Evolutionary conservation across 2,329 filamentous ascomycete genomes (phyloP), one percentile per base, ranked within the genome.

Genomic region (Saccharata proteae): DNA sequence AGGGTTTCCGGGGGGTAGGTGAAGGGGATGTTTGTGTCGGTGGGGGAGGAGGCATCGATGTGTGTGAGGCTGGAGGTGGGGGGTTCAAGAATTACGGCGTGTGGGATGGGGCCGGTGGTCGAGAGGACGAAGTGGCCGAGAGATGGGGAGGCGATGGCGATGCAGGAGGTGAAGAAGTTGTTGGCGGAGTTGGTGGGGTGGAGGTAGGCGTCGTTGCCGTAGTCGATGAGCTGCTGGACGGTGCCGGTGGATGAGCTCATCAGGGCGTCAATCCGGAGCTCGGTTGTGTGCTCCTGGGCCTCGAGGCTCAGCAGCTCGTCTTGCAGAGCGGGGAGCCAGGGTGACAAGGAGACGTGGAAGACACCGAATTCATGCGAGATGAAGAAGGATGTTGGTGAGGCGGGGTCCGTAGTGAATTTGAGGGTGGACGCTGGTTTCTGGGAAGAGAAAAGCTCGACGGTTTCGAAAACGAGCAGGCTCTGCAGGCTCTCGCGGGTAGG

Each of bases 101-200:
- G 63, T 2, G 64, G 63, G 38, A 62, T 59, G 26, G 59, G 60
- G 6, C 56, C 55, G 19, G 57, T 54, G 16, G 55, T 58, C 15
- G 65, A 70, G 21, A 73, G 54, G 26, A 77, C 47, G 16, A 77
- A 53, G 41, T 74, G 72, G 7, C 71, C 72, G 17, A 74, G 46
- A 36, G 70, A 67, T 8, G 63, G 62, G 38, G 74, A 67, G 29
- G 68, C 58, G 20, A 76, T 58, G 15, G 69, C 58, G n/a, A 73
- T 53, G 31, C 58, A 62, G 13, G 61, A 52, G 5, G 65, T 44
- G 44, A 5, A 38, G 43, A 26, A 32, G 32, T 37, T 36, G 40
- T 35, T 38, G 40, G 23, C 45, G n/a, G n/a, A n/a, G n/a, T n/a
- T n/a, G 38, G 31, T 40, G 43, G 29, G 46, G 43, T 30, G 29